Conservation (phyloP, 805 yeast genomes). For the Candida patagonica region DNA sequence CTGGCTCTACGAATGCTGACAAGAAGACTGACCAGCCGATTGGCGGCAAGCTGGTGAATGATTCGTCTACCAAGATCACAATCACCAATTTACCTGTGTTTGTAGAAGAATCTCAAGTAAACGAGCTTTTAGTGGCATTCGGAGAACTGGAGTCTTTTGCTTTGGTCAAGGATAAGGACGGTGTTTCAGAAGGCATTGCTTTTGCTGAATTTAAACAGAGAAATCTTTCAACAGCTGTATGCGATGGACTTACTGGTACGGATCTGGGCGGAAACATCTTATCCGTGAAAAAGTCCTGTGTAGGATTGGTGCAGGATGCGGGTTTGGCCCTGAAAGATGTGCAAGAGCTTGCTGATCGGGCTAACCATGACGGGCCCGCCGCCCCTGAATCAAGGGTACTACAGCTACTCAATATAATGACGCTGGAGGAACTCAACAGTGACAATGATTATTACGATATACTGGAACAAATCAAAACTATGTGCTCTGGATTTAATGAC, state of each 20-base stretch:
- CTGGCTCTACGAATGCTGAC: conserved; percentile 8
- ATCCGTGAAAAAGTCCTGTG: conserved; percentile 32
- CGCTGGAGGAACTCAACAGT: conserved; percentile 53
- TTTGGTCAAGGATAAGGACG: conserved; percentile 34
- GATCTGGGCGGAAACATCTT: conserved; percentile 31
- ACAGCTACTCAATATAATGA: conserved; percentile 55
- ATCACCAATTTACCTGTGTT: conserved; percentile 37
- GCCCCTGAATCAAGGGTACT: conserved; percentile 34
- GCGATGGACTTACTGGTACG: conserved; percentile 29
- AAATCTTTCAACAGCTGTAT: conserved; percentile 21
- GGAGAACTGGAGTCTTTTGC: conserved; percentile 35
- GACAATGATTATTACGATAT: conserved; percentile 41
- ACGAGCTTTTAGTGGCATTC: conserved; percentile 33
- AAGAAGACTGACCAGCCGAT: conserved; percentile 11
- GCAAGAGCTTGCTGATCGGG: conserved; percentile 23
- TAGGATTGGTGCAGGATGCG: conserved; percentile 17
- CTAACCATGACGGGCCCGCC: conserved; percentile 22
- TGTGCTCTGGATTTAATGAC: conserved; percentile 43
- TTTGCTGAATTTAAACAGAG: conserved; percentile 39
- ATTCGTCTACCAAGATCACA: conserved; percentile 35
- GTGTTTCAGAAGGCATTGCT: conserved; percentile 49
- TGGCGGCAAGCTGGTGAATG: conserved; percentile 8
- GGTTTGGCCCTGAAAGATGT: conserved; percentile 22
- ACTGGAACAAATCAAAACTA: conserved; percentile 40
- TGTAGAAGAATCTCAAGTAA: conserved; percentile 35